Evolutionary conservation across 352 stramenopile genomes (phyloP), one percentile per base, ranked within the genome.

Genomic region (Pythium coloratum): DNA sequence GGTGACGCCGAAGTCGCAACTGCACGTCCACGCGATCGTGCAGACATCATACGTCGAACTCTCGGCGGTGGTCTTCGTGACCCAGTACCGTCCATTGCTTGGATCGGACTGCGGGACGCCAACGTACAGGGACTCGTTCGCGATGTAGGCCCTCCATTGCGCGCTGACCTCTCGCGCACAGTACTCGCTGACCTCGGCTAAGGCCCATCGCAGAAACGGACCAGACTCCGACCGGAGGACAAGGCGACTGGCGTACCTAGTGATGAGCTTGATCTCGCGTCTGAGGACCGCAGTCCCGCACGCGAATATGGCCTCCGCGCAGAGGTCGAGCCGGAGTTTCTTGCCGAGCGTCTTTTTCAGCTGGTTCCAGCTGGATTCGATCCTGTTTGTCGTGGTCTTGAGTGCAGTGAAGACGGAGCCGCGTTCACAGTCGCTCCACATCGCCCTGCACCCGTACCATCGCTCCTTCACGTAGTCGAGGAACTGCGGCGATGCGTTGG

Each of bases 301-400:
- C 9, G 14, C 6, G 32, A 63, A 63, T 4, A 63, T 40, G 26
- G 20, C 26, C 33, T 63, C 13, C 6, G 51, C 28, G 30, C 56
- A 63, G 36, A 26, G 9, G 30, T 63, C 56, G 34, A 55, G 51
- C 12, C 38, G n/a, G 6, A n/a, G n/a, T 4, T 53, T 54, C 38
- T 54, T 42, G 20, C 56, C 36, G 5, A 55, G 20, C 2, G n/a
- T 53, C 7, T 26, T n/a, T n/a, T 54, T 63, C 6, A 30, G 33
- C 40, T 63, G 56, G 20, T 54, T 55, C 42, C 56, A 63, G 40
- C 18, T 24, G n/a, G 56, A 53, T 38, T 63, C 40, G 10, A 63
- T 18, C 9, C 24, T 8, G 26, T 63, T 63, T 4, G 56, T 32
- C 13, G 56, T 63, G 9, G 38, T 40, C 2, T 63, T 63, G 5